Evolutionary conservation across 345 rosid species (phyloP), one percentile per base, ranked within the genome.

Genomic region (Mercurialis annua): DNA sequence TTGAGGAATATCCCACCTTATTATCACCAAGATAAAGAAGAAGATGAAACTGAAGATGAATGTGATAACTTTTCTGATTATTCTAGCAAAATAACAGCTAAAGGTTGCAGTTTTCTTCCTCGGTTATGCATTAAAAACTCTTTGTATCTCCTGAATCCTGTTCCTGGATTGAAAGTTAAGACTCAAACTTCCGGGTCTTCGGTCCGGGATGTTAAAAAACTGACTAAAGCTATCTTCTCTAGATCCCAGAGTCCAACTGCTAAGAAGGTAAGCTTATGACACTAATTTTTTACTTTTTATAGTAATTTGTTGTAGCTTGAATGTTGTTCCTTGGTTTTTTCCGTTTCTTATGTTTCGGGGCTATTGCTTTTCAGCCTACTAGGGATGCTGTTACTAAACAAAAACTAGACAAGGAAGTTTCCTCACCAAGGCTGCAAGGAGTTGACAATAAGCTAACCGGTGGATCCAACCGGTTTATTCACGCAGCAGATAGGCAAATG

Each of bases 81-180:
- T n/a, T 73, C 76, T 26, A 73, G 75, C 11, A 77, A 74, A 59
- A 55, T 83, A 73, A 71, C 87, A 30, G 81, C 81, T 51, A 87
- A 84, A 79, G 93, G 82, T 48, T 91, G 97, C 71, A 92, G 96
- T 16, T 74, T 90, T 67, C 67, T 92, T 69, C 93, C 95, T 66
- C 85, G 81, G 16, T 67, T 89, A 42, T 86, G 93, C 78, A 75
- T 88, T 44, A 85, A 82, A 77, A 88, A 80, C 59, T 81, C 96
- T 43, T 17, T 83, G 46, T 47, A 72, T 49, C 81, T 88, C 69
- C 71, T 89, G 47, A 89, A 84, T 64, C 87, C 92, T 47, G 73
- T 87, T 21, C 87, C 86, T 14, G 87, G 80, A 29, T 58, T 89
- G 70, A 90, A 85, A 81, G 23, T 66, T 2, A 76, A 83, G 78